Percentiles rank a stretch among this genome's conserved stretches.
Conservation (phyloP, 179 eudicot species). For the Vitellaria paradoxa region DNA sequence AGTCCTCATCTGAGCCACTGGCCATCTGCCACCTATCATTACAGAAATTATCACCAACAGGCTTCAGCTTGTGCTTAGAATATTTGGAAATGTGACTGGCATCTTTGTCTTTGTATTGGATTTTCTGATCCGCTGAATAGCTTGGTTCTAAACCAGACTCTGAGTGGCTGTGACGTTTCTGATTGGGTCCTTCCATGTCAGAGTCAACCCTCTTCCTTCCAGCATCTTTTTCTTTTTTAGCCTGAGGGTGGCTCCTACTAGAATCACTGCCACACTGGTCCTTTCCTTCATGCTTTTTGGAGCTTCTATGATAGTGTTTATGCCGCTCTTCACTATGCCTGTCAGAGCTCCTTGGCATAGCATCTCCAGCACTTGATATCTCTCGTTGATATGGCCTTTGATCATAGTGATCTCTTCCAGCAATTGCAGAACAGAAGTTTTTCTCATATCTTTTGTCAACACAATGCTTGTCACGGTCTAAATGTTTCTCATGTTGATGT, state of each 20-base stretch:
- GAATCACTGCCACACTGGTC: conserved; percentile 27
- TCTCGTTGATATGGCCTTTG: conserved; percentile 22
- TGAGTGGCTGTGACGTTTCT: conserved; percentile 13
- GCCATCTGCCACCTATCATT: conserved; percentile 29
- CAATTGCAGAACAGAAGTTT: conserved; percentile 15
- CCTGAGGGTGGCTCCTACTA: conserved; percentile 19
- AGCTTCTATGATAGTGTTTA: conserved; percentile 23
- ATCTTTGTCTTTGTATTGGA: conserved; percentile 12
- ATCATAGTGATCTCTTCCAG: conserved; percentile 28
- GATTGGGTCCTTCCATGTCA: conserved; percentile 7
- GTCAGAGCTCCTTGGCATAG: conserved; percentile 16
- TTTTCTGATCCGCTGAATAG: conserved; percentile 17
- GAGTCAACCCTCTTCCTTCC: conserved; percentile 17
- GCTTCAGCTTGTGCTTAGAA: conserved; percentile 14
- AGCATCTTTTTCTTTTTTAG: conserved; percentile 15
- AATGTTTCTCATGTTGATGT: conserved; percentile 20
- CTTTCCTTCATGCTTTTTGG: conserved; percentile 23
- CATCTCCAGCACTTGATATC: conserved; percentile 34
- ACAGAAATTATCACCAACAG: neutral
- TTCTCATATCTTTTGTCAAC: conserved; percentile 25
- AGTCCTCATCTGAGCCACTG: conserved; percentile 23
- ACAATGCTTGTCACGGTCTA: conserved; percentile 17
- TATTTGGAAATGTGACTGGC: conserved; percentile 17
- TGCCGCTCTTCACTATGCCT: conserved; percentile 22
- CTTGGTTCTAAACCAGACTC: conserved; percentile 16